A percentile compares a stretch with the other conserved stretches of the same genome.
These are phyloP conservation scores for Eucalyptus decipiens DNA, from an alignment of 345 rosid species.

Conservation along the genomic window DNA sequence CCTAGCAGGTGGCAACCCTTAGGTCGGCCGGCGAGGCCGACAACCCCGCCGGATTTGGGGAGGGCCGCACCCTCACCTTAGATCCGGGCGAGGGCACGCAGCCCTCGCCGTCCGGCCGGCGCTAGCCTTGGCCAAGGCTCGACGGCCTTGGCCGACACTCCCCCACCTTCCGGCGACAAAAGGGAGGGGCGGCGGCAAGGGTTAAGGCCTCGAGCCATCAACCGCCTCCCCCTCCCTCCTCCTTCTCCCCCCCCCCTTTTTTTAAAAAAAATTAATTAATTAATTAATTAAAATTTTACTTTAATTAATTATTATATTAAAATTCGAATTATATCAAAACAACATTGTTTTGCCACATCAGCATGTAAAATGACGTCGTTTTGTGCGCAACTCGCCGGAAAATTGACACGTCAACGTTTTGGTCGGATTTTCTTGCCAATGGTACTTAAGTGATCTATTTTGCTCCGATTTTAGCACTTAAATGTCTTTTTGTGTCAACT, in stretches of 20 bases:
- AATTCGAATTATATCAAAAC: accelerated
- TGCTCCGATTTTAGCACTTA: too few species aligned
- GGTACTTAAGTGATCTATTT: too few species aligned
- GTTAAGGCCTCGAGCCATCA: accelerated
- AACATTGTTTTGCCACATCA: too few species aligned
- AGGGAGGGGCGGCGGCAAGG: accelerated
- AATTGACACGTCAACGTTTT: accelerated
- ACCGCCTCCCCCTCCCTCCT: accelerated
- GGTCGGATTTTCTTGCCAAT: accelerated
- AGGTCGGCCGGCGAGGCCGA: accelerated
- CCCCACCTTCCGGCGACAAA: accelerated
- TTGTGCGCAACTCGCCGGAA: accelerated
- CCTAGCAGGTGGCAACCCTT: accelerated
- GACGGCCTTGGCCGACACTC: accelerated
- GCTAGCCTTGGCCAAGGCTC: too few species aligned
- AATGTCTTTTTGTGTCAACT: too few species aligned
- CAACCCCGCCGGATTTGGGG: accelerated
- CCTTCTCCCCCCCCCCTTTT: too few species aligned
- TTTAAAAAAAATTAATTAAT: too few species aligned
- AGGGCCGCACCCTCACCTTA: accelerated
- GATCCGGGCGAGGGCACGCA: accelerated
- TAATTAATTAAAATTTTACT: too few species aligned
- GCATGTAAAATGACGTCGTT: accelerated
- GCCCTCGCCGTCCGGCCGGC: accelerated
- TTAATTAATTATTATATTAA: too few species aligned